phyloP scores from a whole-genome alignment of 495 filamentous ascomycete genomes.

The Talaromyces ruber region DNA sequence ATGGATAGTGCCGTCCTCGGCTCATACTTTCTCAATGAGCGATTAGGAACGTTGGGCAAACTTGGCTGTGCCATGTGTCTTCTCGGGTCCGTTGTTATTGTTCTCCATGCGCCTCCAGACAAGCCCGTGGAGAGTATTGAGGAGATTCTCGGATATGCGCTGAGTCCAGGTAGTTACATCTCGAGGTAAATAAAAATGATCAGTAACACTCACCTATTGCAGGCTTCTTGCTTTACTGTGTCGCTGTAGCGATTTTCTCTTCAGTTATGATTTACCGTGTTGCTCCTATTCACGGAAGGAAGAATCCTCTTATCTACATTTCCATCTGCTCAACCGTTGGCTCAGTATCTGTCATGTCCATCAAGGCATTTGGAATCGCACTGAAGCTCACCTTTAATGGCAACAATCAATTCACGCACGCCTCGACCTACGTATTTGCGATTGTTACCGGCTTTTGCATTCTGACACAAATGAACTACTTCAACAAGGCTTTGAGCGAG shows the following conservation, averaged over 20 bases:
- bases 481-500: constrained; percentile 96
- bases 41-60: constrained; percentile 80
- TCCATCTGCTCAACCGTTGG: constrained; percentile 96
- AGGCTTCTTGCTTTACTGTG: constrained; percentile 86
- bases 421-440: constrained; percentile 93
- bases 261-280: constrained; percentile 93
- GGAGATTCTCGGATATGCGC: constrained; percentile 77
- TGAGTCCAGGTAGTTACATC: constrained; percentile 62
- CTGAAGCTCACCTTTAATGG: constrained; percentile 86
- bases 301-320: constrained; percentile 90
- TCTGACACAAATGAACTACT: constrained; percentile 98
- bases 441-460: constrained; percentile 92
- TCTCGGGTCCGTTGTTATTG: constrained; percentile 93
- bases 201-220: constrained; percentile 17
- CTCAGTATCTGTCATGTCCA: constrained; percentile 95
- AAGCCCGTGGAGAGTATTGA: constrained; percentile 81
- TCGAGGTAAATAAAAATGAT: background rate
- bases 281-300: constrained; percentile 80
- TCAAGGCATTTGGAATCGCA: constrained; percentile 96
- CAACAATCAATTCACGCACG: constrained; percentile 87
- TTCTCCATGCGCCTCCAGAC: constrained; percentile 93
- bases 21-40: constrained; percentile 86
- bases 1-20: constrained; percentile 67
- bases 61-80: constrained; percentile 93
- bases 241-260: constrained; percentile 69